Base-by-base conservation (phyloP, 2,329 filamentous ascomycete species). In the Alternaria tenuissima region DNA sequence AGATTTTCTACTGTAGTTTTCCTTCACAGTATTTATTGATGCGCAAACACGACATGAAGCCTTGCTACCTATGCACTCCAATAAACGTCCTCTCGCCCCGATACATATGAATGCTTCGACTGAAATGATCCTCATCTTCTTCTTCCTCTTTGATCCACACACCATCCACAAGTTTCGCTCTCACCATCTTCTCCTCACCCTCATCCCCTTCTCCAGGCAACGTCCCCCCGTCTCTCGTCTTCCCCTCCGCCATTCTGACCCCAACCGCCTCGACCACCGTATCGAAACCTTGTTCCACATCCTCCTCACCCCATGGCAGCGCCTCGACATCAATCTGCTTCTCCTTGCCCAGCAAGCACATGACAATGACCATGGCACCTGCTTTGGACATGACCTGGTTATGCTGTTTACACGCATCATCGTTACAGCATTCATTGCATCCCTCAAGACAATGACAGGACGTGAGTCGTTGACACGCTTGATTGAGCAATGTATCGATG, bases 321-420 rank as follows among this genome's bases (percentile, higher is more conserved):
- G 84, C 83, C 39, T 96, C 92, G 4, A 96, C 80, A 77, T 97
- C 92, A 57, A 97, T 91, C 30, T 93, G 87, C 76, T 88, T 83
- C 39, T 93, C 87, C 76, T 88, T 83, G 20, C 90, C 89, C 53
- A 97, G 77, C 55, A 97, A 75, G 63, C 86, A 88, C 79, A 90
- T 91, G 58, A 98, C 80, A 30, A 98, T 88, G 24, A 97, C 93
- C 57, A 87, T 88, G 7, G 91, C 90, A 0, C 94, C 94, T 0
- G 90, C 92, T 79, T 97, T 98, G 73, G 91, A 95, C 90, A 97
- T 95, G 9, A 98, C 93, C 72, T 92, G 87, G 75, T 97, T 97
- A 55, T 88, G 87, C 78, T 97, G 88, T 77, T 91, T 92, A 77
- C 95, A 98, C 55, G 87, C 81, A 77, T 96, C 92, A 63, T 89